These are phyloP conservation scores for Diaporthe australafricana DNA, from an alignment of 2,329 filamentous ascomycete species.

Conservation along the genomic window DNA sequence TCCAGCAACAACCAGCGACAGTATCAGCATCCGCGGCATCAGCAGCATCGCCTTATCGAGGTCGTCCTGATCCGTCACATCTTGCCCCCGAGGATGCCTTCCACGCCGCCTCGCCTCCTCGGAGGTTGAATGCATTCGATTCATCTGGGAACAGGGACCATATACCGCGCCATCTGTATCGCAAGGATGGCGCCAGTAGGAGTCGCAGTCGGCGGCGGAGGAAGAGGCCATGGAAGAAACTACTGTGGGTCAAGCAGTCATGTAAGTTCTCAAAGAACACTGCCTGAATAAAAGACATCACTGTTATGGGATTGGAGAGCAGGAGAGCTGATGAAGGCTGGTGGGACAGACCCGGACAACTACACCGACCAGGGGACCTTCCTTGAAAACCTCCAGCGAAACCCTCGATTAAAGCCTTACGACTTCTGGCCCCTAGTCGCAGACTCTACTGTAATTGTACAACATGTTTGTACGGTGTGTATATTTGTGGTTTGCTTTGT, in stretches of 20 bases:
- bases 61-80: slow-evolving; percentile 70
- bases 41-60: slow-evolving; percentile 39
- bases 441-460: slow-evolving; percentile 95
- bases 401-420: slow-evolving; percentile 92
- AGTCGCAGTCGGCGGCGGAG: slow-evolving; percentile 75
- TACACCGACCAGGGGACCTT: slow-evolving; percentile 98
- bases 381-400: slow-evolving; percentile 93
- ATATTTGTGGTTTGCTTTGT: slow-evolving; percentile 96
- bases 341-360: slow-evolving; percentile 85
- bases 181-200: slow-evolving; percentile 62
- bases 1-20: slow-evolving; percentile 31
- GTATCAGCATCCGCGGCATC: neutral
- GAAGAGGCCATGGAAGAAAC: slow-evolving; percentile 89
- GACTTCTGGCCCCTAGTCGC: slow-evolving; percentile 98
- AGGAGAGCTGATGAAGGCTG: neutral
- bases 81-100: slow-evolving; percentile 90
- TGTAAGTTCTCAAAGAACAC: slow-evolving; percentile 65
- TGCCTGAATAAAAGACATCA: too few relatives aligned
- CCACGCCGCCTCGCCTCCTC: slow-evolving; percentile 70
- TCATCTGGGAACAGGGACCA: slow-evolving; percentile 43
- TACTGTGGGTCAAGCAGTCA: slow-evolving; percentile 97
- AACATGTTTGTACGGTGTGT: slow-evolving; percentile 94
- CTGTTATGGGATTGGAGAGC: neutral
- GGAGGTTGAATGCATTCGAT: slow-evolving; percentile 59
- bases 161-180: slow-evolving; percentile 54